phyloP scores from a whole-genome alignment of 1,284 basidiomycete species.

The Irpex sp. region DNA sequence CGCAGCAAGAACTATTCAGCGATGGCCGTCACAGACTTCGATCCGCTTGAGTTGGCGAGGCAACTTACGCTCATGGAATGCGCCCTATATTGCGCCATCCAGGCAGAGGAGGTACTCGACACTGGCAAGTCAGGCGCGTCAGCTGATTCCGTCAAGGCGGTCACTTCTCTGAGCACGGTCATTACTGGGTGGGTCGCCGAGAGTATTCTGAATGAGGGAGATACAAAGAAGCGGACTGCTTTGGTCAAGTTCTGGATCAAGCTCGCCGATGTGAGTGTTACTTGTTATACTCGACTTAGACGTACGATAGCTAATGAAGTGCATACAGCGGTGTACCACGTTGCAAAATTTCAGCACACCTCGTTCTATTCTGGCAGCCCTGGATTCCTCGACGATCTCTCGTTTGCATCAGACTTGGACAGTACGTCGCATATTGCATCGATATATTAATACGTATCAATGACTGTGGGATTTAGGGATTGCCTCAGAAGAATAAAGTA shows the following conservation, averaged over 20 bases:
- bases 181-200: constrained; percentile 97
- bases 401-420: constrained; percentile 90
- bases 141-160: constrained; percentile 74
- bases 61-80: constrained; percentile 97
- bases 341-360: constrained; percentile 93
- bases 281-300: constrained; percentile 14
- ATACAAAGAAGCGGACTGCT: constrained; percentile 82
- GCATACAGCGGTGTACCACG: constrained; percentile 70
- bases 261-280: constrained; percentile 79
- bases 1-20: constrained; percentile 55
- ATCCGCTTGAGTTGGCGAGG: constrained; percentile 87
- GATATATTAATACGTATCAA: not conserved
- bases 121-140: constrained; percentile 69
- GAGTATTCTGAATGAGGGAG: constrained; percentile 85
- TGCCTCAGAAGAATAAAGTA: constrained; percentile 81
- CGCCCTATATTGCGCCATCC: constrained; percentile 81
- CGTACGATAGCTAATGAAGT: constrained; percentile 1
- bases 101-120: constrained; percentile 85
- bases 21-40: constrained; percentile 86
- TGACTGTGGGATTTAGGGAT: constrained; percentile 49
- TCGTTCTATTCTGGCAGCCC: constrained; percentile 88
- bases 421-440: constrained; percentile 42
- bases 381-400: constrained; percentile 93
- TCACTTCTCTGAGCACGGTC: constrained; percentile 86
- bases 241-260: constrained; percentile 97